These are phyloP conservation scores for Astragalus glycyphyllos DNA, from an alignment of 306 rosid genomes.

Conservation along the genomic window DNA sequence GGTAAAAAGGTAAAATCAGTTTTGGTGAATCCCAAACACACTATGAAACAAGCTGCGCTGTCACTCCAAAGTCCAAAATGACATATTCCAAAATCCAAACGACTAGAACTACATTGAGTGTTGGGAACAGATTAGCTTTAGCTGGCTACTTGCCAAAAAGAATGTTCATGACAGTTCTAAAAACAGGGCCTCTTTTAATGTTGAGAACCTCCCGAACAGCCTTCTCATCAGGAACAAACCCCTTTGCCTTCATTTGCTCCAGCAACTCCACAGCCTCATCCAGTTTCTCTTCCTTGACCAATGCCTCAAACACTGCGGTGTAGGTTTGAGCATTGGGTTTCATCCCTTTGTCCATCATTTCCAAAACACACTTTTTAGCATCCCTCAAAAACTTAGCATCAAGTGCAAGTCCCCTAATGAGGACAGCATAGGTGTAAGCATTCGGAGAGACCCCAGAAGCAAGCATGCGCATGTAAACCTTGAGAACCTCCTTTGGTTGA, in stretches of 20 bases:
- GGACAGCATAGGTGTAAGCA: slow-evolving; percentile 71
- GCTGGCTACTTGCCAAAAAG: slow-evolving; percentile 62
- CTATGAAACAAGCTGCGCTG: background rate
- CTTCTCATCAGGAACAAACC: slow-evolving; percentile 69
- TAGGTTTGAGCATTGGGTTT: slow-evolving; percentile 69
- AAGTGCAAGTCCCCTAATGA: slow-evolving; percentile 58
- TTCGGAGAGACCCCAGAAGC: slow-evolving; percentile 72
- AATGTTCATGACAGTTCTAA: slow-evolving; percentile 58
- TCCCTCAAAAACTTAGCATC: slow-evolving; percentile 52
- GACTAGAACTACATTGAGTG: background rate
- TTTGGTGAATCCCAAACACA: too few species aligned
- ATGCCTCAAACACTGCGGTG: slow-evolving; percentile 61
- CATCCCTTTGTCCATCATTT: slow-evolving; percentile 76
- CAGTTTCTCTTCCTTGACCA: slow-evolving; percentile 51
- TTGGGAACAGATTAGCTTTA: background rate
- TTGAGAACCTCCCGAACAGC: slow-evolving; percentile 60
- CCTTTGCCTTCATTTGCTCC: slow-evolving; percentile 56
- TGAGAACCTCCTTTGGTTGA: slow-evolving; percentile 69
- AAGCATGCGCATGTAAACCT: slow-evolving; percentile 71
- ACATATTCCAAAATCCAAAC: background rate
- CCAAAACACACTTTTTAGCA: slow-evolving; percentile 60
- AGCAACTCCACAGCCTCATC: slow-evolving; percentile 63
- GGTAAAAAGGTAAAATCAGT: too few species aligned
- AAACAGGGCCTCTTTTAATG: slow-evolving; percentile 54
- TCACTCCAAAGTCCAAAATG: background rate